Percentiles rank a stretch among this genome's conserved stretches.
phyloP scores from a whole-genome alignment of 495 filamentous ascomycete species.

The Darksidea phi region DNA sequence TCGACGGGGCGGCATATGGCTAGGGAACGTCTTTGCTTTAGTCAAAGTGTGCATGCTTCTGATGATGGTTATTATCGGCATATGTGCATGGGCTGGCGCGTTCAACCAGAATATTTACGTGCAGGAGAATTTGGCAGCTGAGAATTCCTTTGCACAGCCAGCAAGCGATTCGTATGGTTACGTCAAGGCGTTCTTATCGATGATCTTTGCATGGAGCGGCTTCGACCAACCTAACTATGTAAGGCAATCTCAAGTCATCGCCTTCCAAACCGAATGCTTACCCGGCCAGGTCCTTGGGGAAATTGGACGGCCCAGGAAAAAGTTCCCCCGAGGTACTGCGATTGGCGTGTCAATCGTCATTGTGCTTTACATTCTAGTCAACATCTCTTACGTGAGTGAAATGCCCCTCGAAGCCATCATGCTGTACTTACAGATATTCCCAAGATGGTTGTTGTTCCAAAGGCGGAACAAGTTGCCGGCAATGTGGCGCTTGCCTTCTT shows the following conservation, averaged over 20 bases:
- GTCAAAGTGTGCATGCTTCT: slow-evolving; percentile 50
- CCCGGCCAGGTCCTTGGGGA: slow-evolving; percentile 44
- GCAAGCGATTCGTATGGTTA: slow-evolving; percentile 9
- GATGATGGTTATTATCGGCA: slow-evolving; percentile 43
- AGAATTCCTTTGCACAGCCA: slow-evolving; percentile 46
- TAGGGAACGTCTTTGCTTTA: slow-evolving; percentile 52
- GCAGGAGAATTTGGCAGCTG: slow-evolving; percentile 40
- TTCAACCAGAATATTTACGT: slow-evolving; percentile 5
- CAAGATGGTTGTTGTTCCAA: background rate
- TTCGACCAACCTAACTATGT: slow-evolving; percentile 61
- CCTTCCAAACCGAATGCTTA: slow-evolving; percentile 27
- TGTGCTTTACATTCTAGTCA: slow-evolving; percentile 65
- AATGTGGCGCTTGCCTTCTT: slow-evolving; percentile 34
- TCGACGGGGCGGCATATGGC: slow-evolving; percentile 50
- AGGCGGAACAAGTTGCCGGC: background rate
- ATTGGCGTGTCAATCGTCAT: slow-evolving; percentile 60
- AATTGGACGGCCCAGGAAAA: slow-evolving; percentile 62
- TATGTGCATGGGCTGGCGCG: slow-evolving; percentile 34
- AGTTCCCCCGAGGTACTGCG: slow-evolving; percentile 62
- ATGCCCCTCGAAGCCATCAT: background rate
- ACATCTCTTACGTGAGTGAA: slow-evolving; percentile 63
- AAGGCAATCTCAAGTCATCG: slow-evolving; percentile 42
- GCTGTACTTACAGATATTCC: background rate
- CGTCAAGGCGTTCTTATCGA: slow-evolving; percentile 52
- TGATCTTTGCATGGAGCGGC: slow-evolving; percentile 66